phyloP scores from a whole-genome alignment of 78 protist genomes.

The Emiliania huxleyi region DNA sequence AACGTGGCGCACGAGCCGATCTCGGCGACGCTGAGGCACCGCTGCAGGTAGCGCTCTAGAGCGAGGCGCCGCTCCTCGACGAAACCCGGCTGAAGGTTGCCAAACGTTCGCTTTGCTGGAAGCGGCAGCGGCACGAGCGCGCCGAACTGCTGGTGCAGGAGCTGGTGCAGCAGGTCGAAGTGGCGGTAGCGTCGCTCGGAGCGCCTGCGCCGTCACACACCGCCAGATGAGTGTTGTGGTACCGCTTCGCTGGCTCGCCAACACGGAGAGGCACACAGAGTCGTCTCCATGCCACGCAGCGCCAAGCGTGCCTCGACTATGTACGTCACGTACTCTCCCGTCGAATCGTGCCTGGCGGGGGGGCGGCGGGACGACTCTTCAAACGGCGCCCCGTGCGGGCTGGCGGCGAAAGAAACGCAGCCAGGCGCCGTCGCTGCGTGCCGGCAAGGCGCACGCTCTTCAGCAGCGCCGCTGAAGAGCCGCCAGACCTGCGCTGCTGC shows the following conservation, averaged over 20 bases:
- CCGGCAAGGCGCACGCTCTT: not conserved
- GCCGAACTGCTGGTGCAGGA: not conserved
- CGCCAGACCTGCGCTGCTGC: no score
- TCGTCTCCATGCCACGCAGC: not conserved
- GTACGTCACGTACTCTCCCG: not conserved
- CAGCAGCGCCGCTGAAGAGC: no score
- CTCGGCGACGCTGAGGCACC: not conserved
- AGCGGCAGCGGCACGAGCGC: not conserved
- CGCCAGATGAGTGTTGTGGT: no score
- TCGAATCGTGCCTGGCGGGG: not conserved
- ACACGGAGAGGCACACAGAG: no score
- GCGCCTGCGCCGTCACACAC: no score
- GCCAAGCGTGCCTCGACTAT: not conserved
- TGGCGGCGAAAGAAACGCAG: no score
- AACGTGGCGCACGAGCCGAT: not conserved
- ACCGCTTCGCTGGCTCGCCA: no score
- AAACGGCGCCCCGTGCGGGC: no score
- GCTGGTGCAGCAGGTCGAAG: not conserved
- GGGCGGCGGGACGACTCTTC: no score
- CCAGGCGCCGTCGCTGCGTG: not conserved
- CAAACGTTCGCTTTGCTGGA: slow-evolving; percentile 1
- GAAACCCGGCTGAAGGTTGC: not conserved
- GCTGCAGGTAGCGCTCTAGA: not conserved
- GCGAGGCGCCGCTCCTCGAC: not conserved
- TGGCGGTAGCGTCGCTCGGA: not conserved